phyloP scores from a whole-genome alignment of 192 early-diverging fungal species.

The Mortierella claussenii region DNA sequence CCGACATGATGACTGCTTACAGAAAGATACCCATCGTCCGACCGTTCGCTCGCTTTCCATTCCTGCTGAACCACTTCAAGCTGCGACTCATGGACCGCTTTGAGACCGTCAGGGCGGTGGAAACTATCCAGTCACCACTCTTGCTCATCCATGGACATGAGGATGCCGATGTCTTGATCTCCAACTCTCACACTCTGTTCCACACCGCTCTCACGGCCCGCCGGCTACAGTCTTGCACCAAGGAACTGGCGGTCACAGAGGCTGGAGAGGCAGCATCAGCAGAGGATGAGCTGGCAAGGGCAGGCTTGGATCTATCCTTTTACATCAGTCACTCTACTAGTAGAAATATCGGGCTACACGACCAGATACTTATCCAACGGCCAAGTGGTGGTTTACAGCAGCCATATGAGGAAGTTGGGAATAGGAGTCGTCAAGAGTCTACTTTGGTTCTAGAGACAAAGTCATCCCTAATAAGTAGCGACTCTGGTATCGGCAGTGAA shows the following conservation, averaged over 20 bases:
- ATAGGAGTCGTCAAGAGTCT: not conserved
- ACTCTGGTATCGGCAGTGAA: constrained; percentile 21
- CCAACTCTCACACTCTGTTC: constrained; percentile 45
- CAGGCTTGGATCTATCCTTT: constrained; percentile 34
- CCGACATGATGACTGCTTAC: constrained; percentile 52
- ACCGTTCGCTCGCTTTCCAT: constrained; percentile 43
- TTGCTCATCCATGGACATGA: constrained; percentile 50
- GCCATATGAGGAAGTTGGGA: not conserved
- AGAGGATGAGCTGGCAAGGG: constrained; percentile 38
- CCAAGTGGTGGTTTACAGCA: not conserved
- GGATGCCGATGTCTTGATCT: constrained; percentile 47
- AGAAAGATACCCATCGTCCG: constrained; percentile 50
- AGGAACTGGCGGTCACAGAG: constrained; percentile 35
- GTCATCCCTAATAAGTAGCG: constrained; percentile 3
- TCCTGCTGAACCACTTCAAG: constrained; percentile 45
- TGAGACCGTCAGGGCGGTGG: constrained; percentile 39
- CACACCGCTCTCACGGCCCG: constrained; percentile 34
- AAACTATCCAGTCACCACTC: constrained; percentile 41
- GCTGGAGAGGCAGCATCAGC: constrained; percentile 33
- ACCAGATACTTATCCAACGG: not conserved
- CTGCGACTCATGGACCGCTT: constrained; percentile 43
- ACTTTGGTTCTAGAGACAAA: not conserved
- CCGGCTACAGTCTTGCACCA: constrained; percentile 24
- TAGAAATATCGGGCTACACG: not conserved
- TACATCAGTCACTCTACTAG: constrained; percentile 28